Evolutionary conservation across 2,329 filamentous ascomycete species (phyloP).

Genomic region (Aspergillus jensenii): DNA sequence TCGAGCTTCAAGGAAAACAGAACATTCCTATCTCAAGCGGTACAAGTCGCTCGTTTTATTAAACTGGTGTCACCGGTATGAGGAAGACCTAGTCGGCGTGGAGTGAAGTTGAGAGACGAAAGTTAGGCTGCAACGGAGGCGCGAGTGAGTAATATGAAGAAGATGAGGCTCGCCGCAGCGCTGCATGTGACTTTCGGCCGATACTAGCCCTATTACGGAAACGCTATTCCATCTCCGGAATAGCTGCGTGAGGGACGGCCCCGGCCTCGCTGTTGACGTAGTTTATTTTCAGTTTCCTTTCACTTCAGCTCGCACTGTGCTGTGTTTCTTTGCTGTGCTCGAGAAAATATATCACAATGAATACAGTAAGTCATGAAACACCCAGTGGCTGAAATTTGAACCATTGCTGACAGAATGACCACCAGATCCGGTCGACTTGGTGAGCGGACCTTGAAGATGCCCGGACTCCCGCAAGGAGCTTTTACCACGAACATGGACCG

Average conservation of each 20-base stretch:
- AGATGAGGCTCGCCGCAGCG: constrained; percentile 20
- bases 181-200: neutral
- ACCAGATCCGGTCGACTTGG: constrained; percentile 60
- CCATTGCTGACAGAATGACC: neutral
- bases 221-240: neutral
- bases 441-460: constrained; percentile 36
- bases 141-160: neutral
- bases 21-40: constrained; percentile 2
- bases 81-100: neutral
- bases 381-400: constrained; percentile 8
- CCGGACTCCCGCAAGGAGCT: neutral
- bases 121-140: neutral
- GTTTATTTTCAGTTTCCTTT: constrained; percentile 10
- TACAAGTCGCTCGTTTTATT: neutral
- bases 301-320: neutral
- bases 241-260: constrained; percentile 2
- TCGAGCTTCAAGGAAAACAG: constrained; percentile 9
- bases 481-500: neutral
- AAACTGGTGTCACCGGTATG: neutral
- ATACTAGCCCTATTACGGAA: neutral
- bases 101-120: neutral
- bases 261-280: constrained; percentile 18
- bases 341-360: constrained; percentile 41
- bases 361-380: constrained; percentile 46
- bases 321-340: neutral